Base-by-base conservation (phyloP, 139 green algal species). In the Trebouxia sp. region DNA sequence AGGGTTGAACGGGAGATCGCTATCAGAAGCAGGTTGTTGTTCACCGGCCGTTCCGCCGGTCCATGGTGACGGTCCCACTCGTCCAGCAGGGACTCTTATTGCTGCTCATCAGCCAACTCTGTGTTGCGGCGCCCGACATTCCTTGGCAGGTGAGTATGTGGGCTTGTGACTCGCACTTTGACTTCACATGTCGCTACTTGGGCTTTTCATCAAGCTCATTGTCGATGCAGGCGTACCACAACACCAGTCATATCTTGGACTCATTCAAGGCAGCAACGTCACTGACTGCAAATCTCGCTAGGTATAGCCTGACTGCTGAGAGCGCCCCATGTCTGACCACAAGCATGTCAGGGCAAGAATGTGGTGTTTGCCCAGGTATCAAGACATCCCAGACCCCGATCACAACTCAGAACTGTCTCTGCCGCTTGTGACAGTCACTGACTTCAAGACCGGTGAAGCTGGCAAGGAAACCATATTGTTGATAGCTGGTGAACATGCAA, bases 401-500 rank as follows among this genome's bases (percentile, higher is more conserved):
- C 62, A 72, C 62, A 55, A 55, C n/a, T 76, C 76, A 51, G 32
- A 79, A 10, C 15, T 70, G 26, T 65, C 28, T 14, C 70, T 84
- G 42, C 80, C 83, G 1, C 39, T 87, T 15, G 15, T 83, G 37
- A 83, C 85, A 74, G 65, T 75, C 79, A 74, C 50, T 17, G 30
- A 87, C 82, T 76, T 78, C 75, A 50, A 76, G 10, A 48, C 50
- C 12, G 80, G 80, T 1, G 56, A 81, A 41, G 58, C 72, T 37
- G 56, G 56, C 43, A 84, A 84, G 35, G 80, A 84, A 55, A 50
- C 58, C 8, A 75, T 90, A 26, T 20, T 93, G 48, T 81, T 92
- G 12, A 83, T 92, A 32, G 91, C 87, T 67, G 89, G 87, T 1
- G 89, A 93, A 80, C 89, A 93, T 75, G 86, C 87, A 0, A 82